Base-by-base conservation (phyloP, 2,329 filamentous ascomycete species). In the Alternaria panax region DNA sequence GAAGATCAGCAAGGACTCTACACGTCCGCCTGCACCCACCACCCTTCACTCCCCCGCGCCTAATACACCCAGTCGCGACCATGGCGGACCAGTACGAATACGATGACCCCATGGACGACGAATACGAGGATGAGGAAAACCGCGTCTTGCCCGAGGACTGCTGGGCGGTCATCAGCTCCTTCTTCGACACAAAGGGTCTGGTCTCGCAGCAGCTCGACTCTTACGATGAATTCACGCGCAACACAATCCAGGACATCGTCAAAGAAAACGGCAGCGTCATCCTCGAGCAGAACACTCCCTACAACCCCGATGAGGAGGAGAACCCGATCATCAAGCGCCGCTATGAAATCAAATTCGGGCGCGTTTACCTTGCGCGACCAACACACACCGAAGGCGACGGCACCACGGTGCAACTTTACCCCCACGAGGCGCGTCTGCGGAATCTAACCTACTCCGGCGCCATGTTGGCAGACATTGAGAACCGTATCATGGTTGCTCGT, bases 191-290 rank as follows among this genome's bases (percentile, higher is more conserved):
- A 64, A 99, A 98, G 81, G 94, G 95, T 73, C 86, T 99, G 30
- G 95, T 97, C 22, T 97, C 95, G 16, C 94, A 99, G 80, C 95
- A 99, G 83, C 89, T 98, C 64, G 94, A 98, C 78, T 99, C 96
- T 0, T 99, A 97, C 81, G 93, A 99, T 80, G 93, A 98, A 77
- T 99, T 99, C 74, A 93, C 95, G 57, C 89, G 90, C 60, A 93
- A 92, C 22, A 97, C 93, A 0, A 94, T 99, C 80, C 93, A 98
- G 75, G 92, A 97, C 71, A 88, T 99, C 60, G 91, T 99, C 60
- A 90, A 93, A 72, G 95, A 98, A 79, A 94, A 97, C 77, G 92
- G 92, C 40, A 88, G 90, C 67, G 90, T 98, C 62, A 93, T 92
- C n/a, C 87, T 99, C 66, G 95, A 99, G 75, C 92, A 97, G 78